A percentile compares a stretch with the other conserved stretches of the same genome.
These are phyloP conservation scores for Suillus fuscotomentosus DNA, from an alignment of 768 basidiomycete genomes.

Conservation along the genomic window DNA sequence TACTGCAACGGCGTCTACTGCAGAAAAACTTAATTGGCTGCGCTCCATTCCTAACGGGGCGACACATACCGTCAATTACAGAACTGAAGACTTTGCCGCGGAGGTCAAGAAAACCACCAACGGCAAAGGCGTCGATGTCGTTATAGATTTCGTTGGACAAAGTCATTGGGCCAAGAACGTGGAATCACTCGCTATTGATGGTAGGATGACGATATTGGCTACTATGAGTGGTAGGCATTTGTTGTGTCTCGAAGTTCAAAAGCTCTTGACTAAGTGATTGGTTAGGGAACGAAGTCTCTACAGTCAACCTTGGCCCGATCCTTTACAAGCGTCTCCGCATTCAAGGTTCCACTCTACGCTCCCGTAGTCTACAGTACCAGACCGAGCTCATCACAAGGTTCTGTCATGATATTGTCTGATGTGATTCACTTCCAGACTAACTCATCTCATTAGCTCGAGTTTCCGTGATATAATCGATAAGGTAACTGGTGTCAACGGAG, in stretches of 20 bases:
- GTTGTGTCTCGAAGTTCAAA: conserved; percentile 14
- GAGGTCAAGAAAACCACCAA: conserved; percentile 68
- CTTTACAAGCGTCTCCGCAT: conserved; percentile 85
- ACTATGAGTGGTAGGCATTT: conserved; percentile 57
- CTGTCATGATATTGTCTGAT: conserved; percentile 11
- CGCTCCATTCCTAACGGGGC: conserved; percentile 63
- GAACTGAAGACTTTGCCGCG: conserved; percentile 74
- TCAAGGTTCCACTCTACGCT: conserved; percentile 84
- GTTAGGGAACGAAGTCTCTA: conserved; percentile 46
- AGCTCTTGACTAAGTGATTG: conserved; percentile 17
- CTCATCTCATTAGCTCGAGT: conserved; percentile 26
- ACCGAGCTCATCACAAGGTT: conserved; percentile 62
- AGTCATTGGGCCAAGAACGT: conserved; percentile 76
- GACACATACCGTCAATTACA: conserved; percentile 83
- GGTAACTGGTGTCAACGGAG: conserved; percentile 56
- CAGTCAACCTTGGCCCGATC: conserved; percentile 61
- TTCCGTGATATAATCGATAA: conserved; percentile 57
- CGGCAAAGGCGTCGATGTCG: conserved; percentile 73
- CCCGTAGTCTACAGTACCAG: conserved; percentile 75
- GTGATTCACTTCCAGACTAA: neutral
- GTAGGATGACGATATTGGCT: conserved; percentile 69
- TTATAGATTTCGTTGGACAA: conserved; percentile 83
- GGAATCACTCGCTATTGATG: conserved; percentile 66
- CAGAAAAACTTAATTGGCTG: conserved; percentile 80
- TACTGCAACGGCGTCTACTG: conserved; percentile 82